Conservation (phyloP, 768 basidiomycete genomes). For the Xerocomus potaroensis region DNA sequence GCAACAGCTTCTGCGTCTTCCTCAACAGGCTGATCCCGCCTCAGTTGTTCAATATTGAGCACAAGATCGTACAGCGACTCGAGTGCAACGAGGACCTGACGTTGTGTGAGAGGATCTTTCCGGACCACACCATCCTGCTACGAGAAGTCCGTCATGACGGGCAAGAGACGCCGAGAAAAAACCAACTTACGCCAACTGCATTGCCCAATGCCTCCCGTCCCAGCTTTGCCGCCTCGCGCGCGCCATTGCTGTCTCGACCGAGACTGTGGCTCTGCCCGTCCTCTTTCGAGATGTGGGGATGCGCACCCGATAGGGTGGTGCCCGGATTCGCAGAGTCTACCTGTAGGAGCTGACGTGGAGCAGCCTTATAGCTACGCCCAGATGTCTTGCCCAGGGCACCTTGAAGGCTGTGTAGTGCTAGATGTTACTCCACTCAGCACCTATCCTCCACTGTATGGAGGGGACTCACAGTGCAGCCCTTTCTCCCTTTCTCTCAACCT, state of each 20-base stretch:
- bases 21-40: constrained; percentile 67
- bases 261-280: constrained; percentile 32
- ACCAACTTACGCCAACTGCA: constrained; percentile 44
- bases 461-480: constrained; percentile 50
- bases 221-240: constrained; percentile 69
- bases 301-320: constrained; percentile 38
- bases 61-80: constrained; percentile 85
- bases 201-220: constrained; percentile 69
- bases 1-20: constrained; percentile 41
- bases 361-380: constrained; percentile 89
- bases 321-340: constrained; percentile 55
- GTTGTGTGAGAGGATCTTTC: constrained; percentile 71
- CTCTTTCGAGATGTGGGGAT: constrained; percentile 50
- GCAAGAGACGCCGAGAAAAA: background rate
- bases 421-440: constrained; percentile 7
- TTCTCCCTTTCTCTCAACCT: constrained; percentile 84
- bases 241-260: constrained; percentile 43
- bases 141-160: background rate
- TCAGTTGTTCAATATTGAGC: constrained; percentile 79
- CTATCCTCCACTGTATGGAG: background rate
- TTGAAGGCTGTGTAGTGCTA: constrained; percentile 74
- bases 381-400: constrained; percentile 95
- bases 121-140: constrained; percentile 62
- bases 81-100: constrained; percentile 72
- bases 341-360: constrained; percentile 93